Conservation (phyloP, 1,284 basidiomycete species). For the Porogramme epimiltina region DNA sequence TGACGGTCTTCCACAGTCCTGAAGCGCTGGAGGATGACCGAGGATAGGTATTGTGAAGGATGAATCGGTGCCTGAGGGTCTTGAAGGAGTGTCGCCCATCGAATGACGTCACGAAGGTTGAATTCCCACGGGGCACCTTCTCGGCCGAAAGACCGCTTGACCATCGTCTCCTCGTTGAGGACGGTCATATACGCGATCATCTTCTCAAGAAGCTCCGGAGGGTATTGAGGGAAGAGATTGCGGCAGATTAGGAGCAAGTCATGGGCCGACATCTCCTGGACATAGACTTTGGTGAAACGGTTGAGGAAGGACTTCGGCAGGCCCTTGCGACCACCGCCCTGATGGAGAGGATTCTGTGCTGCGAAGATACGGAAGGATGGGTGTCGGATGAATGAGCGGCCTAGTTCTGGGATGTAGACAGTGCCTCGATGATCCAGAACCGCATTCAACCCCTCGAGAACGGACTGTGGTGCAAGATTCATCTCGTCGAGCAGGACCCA, state of each 20-base stretch:
- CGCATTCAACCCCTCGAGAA: constrained; percentile 97
- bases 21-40: constrained; percentile 88
- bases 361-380: constrained; percentile 96
- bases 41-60: constrained; percentile 67
- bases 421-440: constrained; percentile 95
- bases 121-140: constrained; percentile 98
- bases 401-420: constrained; percentile 95
- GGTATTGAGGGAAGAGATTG: constrained; percentile 71
- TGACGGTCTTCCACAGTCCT: constrained; percentile 69
- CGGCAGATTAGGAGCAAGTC: constrained; percentile 85
- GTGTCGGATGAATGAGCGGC: constrained; percentile 87
- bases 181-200: constrained; percentile 89
- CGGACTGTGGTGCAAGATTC: constrained; percentile 95
- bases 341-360: constrained; percentile 95
- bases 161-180: constrained; percentile 73
- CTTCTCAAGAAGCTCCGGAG: constrained; percentile 53
- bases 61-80: constrained; percentile 40
- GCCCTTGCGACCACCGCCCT: constrained; percentile 97
- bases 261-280: constrained; percentile 81
- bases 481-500: constrained; percentile 99
- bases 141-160: constrained; percentile 73
- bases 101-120: constrained; percentile 93
- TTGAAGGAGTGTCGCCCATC: constrained; percentile 79
- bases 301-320: constrained; percentile 98
- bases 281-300: constrained; percentile 96